Base-by-base conservation (phyloP, 2,329 filamentous ascomycete species). In the Daldinia sp. region DNA sequence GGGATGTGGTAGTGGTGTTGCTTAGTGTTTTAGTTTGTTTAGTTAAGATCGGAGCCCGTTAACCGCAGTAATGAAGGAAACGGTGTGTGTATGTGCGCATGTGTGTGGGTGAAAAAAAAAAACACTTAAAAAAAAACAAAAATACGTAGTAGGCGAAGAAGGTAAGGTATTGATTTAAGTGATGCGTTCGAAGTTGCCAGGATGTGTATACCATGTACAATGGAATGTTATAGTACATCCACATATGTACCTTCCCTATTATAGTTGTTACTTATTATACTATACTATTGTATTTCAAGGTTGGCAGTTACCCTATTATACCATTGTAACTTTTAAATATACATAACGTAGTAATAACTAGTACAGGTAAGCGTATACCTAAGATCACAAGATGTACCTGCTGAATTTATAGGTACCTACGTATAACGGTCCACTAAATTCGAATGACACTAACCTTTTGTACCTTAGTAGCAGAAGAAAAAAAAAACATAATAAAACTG, bases 11-110 rank as follows among this genome's bases (percentile, higher is more conserved):
- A 48, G 26, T 65, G 61, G 64, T 65, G 61, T 64, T 67, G 67
- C 20, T 23, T 23, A 23, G 20, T 23, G 20, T 23, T 23, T 23
- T 35, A 33, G 30, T 33, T 33, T 5, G 5, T 9, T 67, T 57
- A 63, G 67, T 63, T 72, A 23, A 76, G 74, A 77, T 76, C 73
- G 73, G 70, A 72, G 72, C 74, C 66, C 62, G 71, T 72, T 73
- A 75, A 77, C 75, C 73, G 74, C 65, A 74, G 58, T 74, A 74
- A 70, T 65, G 69, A 76, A 70, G 67, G 63, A 58, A 66, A 63
- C 65, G 41, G 39, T 62, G 30, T 62, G 54, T 59, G 30, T 62
- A 46, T 59, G 39, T 48, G 60, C 28, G 51, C 28, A 13, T 51
- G 56, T 59, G 50, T 37, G 56, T 54, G 44, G 28, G 51, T 59